Base-by-base conservation (phyloP, 768 basidiomycete species). In the Lactifluus volemus region DNA sequence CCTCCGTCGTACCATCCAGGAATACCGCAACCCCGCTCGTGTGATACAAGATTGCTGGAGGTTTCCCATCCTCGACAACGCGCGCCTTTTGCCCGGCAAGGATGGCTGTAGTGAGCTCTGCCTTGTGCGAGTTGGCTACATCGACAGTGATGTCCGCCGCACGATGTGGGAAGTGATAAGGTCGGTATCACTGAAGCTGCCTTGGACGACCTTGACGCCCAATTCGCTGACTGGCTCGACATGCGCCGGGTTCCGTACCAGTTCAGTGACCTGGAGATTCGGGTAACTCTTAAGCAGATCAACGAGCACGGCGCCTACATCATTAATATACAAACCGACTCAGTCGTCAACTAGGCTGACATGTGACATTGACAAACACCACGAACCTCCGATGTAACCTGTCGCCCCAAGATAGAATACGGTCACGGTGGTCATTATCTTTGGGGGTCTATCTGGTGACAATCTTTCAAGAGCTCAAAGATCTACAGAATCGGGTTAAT, bases 341-440 rank as follows among this genome's bases (percentile, higher is more conserved):
- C 25, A 25, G 25, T 25, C 25, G 25, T 25, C 25, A 25, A 25
- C 25, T 25, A 25, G 25, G 19, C 44, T 19, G 21, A 19, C 7
- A 45, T n/a, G 44, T 11, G 44, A 14, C 19, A 21, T 45, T 19
- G 32, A 36, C 25, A 32, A 29, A 29, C 25, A 34, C 32, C 34
- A 50, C 52, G 17, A 5, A 60, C 62, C 58, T 14, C 62, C 62
- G 8, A 63, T 12, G 42, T 60, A 63, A 19, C 62, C 62, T 29
- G 62, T 60, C 8, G 53, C 62, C 14, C 62, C 62, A 10, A 63
- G 11, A 39, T 49, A 63, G 58, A 63, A 63, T 21, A 55, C 59
- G 19, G 48, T 9, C 17, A 55, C 59, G 19, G 48, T 9, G 58
- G 60, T 63, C 9, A 19, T 45, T 8, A n/a, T 45, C 3, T 19